phyloP scores from a whole-genome alignment of 352 stramenopile species.

The Thraustochytrium aureum region DNA sequence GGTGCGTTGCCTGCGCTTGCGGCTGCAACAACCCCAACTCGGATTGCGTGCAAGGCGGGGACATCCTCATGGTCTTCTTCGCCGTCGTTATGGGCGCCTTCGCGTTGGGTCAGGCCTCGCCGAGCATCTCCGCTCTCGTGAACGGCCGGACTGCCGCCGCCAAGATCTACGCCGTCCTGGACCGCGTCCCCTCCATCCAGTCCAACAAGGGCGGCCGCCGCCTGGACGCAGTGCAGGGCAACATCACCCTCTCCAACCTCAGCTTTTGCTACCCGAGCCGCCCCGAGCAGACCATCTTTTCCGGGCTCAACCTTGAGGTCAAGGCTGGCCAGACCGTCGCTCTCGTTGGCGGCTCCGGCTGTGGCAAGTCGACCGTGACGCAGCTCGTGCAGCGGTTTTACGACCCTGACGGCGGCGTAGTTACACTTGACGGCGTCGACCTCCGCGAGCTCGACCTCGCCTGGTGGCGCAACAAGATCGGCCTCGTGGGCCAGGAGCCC shows the following conservation, averaged over 20 bases:
- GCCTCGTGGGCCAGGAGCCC: slow-evolving; percentile 76
- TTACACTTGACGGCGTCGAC: slow-evolving; percentile 74
- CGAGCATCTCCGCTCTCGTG: slow-evolving; percentile 22
- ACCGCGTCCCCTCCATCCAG: slow-evolving; percentile 50
- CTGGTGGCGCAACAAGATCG: slow-evolving; percentile 66
- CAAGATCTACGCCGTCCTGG: slow-evolving; percentile 55
- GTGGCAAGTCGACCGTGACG: slow-evolving; percentile 78
- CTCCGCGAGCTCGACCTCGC: slow-evolving; percentile 67
- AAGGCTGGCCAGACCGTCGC: slow-evolving; percentile 64
- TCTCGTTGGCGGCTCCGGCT: slow-evolving; percentile 76
- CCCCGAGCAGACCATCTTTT: slow-evolving; percentile 70
- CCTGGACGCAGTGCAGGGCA: slow-evolving; percentile 21
- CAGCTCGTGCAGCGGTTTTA: slow-evolving; percentile 78
- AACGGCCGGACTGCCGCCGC: slow-evolving; percentile 47
- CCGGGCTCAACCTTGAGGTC: slow-evolving; percentile 67
- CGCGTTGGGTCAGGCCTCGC: slow-evolving; percentile 53
- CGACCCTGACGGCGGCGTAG: slow-evolving; percentile 63
- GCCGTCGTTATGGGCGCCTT: slow-evolving; percentile 55
- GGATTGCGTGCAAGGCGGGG: slow-evolving; percentile 55
- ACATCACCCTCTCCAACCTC: slow-evolving; percentile 68
- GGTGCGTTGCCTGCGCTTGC: slow-evolving; percentile 28
- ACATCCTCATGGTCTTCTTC: slow-evolving; percentile 58
- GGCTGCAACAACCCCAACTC: slow-evolving; percentile 9
- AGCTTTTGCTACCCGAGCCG: slow-evolving; percentile 82
- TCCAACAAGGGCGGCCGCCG: not conserved